Evolutionary conservation across 2,329 filamentous ascomycete genomes (phyloP), one percentile per base, ranked within the genome.

Genomic region (Saccharata proteae): DNA sequence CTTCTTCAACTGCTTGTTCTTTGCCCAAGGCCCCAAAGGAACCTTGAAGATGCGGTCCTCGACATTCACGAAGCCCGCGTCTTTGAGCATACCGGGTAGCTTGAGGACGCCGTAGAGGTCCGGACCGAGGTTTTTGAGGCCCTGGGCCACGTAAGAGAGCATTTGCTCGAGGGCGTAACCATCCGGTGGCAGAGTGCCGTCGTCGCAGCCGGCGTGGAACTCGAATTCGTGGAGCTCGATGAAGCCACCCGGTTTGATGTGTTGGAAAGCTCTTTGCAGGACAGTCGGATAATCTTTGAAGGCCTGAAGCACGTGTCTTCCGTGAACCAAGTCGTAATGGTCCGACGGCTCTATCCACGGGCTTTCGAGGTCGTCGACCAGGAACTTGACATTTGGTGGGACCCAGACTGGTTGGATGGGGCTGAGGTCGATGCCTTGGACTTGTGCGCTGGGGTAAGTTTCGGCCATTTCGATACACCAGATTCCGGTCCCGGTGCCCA

Each of bases 221-320:
- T 57, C 52, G 44, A 60, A 61, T 36, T 65, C 62, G 38, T 64
- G 60, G 22, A 67, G 43, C 39, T 69, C 65, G 16, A 67, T 47
- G 52, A 58, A 69, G 4, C 64, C 65, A 5, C 61, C 62, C 0
- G 62, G 63, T 32, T 54, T 58, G 3, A 66, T 52, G 24, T 32
- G 30, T 12, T 29, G 20, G 29, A 43, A 46, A 18, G 47, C 38
- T 51, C 59, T 38, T 61, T 49, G 36, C 68, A 66, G 5, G 71
- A 59, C 28, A 61, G 57, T 14, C 56, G 48, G 14, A 71, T 45
- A 30, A 76, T 50, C 15, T 51, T 52, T 6, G 55, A 54, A 48
- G 69, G 72, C 42, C 76, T 59, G 14, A 58, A 53, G 23, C 79
- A 70, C 55, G 58, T 65, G 42, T 45, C 64, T 43, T 54, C 62